phyloP scores from a whole-genome alignment of 1,284 basidiomycete species.

The Apiotrichum gamsii region DNA sequence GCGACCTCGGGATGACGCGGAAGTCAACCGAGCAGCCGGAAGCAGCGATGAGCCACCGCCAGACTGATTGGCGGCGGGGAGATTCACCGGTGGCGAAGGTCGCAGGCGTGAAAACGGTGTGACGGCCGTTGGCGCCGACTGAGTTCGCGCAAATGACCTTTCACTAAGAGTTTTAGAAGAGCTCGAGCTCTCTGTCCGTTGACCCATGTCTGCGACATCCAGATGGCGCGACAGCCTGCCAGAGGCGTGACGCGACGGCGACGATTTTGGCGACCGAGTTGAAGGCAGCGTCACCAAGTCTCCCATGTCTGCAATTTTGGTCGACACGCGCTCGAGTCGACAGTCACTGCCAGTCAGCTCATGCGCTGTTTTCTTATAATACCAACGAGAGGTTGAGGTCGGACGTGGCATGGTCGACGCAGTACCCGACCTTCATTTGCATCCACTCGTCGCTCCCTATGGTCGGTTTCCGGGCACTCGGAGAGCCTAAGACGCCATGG shows the following conservation, averaged over 20 bases:
- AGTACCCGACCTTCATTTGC: constrained; percentile 29
- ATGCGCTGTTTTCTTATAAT: too few relatives aligned
- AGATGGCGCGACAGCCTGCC: too few relatives aligned
- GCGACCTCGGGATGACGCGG: too few relatives aligned
- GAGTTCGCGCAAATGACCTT: constrained; percentile 25
- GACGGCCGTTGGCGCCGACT: constrained; percentile 32
- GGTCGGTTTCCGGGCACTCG: background rate
- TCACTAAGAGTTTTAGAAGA: constrained; percentile 11
- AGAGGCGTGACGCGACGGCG: too few relatives aligned
- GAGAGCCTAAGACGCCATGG: background rate
- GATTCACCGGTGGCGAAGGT: background rate
- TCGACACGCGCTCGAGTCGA: constrained; percentile 29
- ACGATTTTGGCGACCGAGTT: constrained; percentile 18
- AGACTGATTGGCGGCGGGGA: background rate
- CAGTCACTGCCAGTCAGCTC: constrained; percentile 15
- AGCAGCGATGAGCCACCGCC: background rate
- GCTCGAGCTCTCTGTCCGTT: too few relatives aligned
- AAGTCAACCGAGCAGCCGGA: too few relatives aligned
- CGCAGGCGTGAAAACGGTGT: constrained; percentile 12
- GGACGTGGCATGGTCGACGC: constrained; percentile 32
- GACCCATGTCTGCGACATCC: too few relatives aligned
- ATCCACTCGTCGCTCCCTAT: constrained; percentile 43
- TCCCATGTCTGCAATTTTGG: constrained; percentile 38
- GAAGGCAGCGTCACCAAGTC: constrained; percentile 37
- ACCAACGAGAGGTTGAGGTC: constrained; percentile 26